Conservation (phyloP, 768 basidiomycete species). For the Phylloporus rhodoxanthus region DNA sequence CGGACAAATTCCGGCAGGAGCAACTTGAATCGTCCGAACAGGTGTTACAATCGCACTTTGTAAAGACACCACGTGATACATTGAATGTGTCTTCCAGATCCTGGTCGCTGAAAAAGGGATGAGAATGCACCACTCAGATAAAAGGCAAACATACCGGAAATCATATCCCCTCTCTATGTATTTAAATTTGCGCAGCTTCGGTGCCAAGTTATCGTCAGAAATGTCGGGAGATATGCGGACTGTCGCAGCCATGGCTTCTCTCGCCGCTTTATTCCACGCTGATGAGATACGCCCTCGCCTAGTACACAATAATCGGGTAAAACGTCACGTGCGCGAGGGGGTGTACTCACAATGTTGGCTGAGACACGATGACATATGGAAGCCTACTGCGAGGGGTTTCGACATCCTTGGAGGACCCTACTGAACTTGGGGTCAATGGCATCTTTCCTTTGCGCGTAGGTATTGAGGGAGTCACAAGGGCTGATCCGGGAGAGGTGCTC, state of each 20-base stretch:
- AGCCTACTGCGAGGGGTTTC: conserved; percentile 1
- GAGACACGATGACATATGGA: conserved; percentile 16
- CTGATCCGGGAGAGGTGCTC: conserved; percentile 8
- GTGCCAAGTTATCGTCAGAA: conserved; percentile 37
- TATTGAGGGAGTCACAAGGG: background rate
- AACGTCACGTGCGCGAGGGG: background rate
- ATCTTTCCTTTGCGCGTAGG: conserved; percentile 5
- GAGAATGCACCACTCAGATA: conserved; percentile 5
- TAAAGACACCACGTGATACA: conserved; percentile 32
- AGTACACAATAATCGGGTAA: conserved; percentile 1
- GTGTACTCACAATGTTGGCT: conserved; percentile 18
- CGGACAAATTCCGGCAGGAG: conserved; percentile 44
- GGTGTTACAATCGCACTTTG: conserved; percentile 39
- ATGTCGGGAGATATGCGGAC: conserved; percentile 33
- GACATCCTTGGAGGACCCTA: conserved; percentile 9
- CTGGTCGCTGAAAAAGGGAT: conserved; percentile 12
- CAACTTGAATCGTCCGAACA: conserved; percentile 36
- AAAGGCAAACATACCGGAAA: conserved; percentile 34
- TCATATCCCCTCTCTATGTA: conserved; percentile 52
- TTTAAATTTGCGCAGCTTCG: conserved; percentile 36
- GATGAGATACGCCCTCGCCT: conserved; percentile 26
- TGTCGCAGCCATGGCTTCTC: conserved; percentile 24
- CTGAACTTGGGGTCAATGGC: conserved; percentile 7
- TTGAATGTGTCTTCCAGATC: conserved; percentile 17
- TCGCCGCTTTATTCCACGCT: conserved; percentile 29